Evolutionary conservation across 129 eudicot species (phyloP).

Genomic region (Pseudognaphalium luteoalbum): DNA sequence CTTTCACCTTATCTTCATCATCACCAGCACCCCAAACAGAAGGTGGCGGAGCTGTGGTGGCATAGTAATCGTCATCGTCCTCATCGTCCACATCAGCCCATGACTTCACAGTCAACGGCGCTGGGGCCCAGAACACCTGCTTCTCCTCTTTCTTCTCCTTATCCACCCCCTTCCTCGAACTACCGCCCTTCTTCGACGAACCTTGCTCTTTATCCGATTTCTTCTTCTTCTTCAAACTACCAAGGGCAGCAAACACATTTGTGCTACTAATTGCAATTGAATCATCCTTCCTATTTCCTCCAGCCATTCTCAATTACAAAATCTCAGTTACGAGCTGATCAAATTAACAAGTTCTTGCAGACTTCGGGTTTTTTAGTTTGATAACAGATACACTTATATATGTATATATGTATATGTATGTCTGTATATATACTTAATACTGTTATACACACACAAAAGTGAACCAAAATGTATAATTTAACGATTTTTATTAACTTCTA

Average conservation of each 20-base stretch:
- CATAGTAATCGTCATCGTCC: constrained; percentile 89
- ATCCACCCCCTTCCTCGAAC: constrained; percentile 48
- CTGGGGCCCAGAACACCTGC: constrained; percentile 78
- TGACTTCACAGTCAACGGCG: constrained; percentile 63
- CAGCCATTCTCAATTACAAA: constrained; percentile 58
- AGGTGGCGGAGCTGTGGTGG: constrained; percentile 69
- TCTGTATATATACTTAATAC: constrained; percentile 11
- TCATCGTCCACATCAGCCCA: constrained; percentile 98
- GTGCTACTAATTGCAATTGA: constrained; percentile 58
- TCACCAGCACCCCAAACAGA: constrained; percentile 60
- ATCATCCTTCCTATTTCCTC: constrained; percentile 83
- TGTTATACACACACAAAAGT: constrained; percentile 33
- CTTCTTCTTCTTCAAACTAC: constrained; percentile 86
- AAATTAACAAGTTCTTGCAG: not conserved
- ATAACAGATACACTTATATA: constrained; percentile 14
- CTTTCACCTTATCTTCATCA: constrained; percentile 47
- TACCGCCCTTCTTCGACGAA: constrained; percentile 41
- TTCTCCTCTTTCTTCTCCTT: constrained; percentile 36
- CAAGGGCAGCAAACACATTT: constrained; percentile 89
- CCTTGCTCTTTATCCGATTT: constrained; percentile 54
- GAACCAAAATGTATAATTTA: constrained; percentile 19
- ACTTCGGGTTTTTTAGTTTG: not conserved
- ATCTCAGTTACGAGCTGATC: constrained; percentile 17
- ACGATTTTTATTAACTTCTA: constrained; percentile 10
- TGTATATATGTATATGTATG: constrained; percentile 9